Evolutionary conservation across 225 moss, liverwort and hornwort genomes (phyloP).

Genomic region (Marchantia paleacea): DNA sequence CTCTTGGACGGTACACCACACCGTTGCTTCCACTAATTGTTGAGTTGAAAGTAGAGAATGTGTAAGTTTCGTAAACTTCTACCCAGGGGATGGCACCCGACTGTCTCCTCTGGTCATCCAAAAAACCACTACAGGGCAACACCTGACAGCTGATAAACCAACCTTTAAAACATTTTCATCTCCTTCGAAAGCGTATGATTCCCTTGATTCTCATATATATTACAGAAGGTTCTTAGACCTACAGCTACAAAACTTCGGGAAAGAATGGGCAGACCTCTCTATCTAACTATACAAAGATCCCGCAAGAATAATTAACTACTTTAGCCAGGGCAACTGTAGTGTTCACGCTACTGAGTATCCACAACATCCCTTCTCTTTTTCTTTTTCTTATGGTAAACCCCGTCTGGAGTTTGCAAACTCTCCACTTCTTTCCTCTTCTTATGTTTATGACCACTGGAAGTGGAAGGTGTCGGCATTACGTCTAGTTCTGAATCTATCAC

Average conservation of each 20-base stretch:
- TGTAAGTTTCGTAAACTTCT: too few relatives aligned
- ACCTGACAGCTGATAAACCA: too few relatives aligned
- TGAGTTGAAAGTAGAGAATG: too few relatives aligned
- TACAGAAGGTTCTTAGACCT: background rate
- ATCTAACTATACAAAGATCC: slow-evolving; percentile 12
- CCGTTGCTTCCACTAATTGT: too few relatives aligned
- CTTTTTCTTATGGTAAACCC: slow-evolving; percentile 16
- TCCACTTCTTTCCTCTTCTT: slow-evolving; percentile 21
- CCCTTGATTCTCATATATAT: too few relatives aligned
- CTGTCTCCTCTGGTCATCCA: too few relatives aligned
- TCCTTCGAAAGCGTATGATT: too few relatives aligned
- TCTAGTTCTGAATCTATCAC: background rate
- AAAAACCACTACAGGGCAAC: too few relatives aligned
- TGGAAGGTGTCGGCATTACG: background rate
- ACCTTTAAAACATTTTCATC: too few relatives aligned
- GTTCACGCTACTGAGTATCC: background rate
- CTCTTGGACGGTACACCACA: too few relatives aligned
- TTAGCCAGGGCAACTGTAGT: background rate
- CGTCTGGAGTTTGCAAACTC: background rate
- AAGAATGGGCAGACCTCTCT: background rate
- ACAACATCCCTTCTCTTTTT: slow-evolving; percentile 12
- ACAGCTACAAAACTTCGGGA: background rate
- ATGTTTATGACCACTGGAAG: slow-evolving; percentile 4
- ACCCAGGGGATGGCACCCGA: too few relatives aligned
- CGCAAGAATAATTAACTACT: background rate